Evolutionary conservation across 2,329 filamentous ascomycete genomes (phyloP), one percentile per base, ranked within the genome.

Genomic region (Venturia oleaginea): DNA sequence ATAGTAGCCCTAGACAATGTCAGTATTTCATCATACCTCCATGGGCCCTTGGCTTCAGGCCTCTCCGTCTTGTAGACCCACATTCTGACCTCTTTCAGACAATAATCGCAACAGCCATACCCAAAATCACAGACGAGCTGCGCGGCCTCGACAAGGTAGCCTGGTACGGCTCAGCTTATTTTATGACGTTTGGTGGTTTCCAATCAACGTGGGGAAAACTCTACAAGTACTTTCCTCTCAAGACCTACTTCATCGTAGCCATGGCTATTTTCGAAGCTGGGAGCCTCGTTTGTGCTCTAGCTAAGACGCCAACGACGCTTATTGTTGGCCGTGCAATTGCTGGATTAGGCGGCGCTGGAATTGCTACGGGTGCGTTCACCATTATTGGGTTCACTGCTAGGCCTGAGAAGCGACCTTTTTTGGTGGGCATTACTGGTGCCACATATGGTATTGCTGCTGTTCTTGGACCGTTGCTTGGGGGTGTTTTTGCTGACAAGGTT

Each of bases 181-280:
- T n/a, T n/a, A n/a, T n/a, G n/a, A n/a, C n/a, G n/a, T n/a, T n/a
- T n/a, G n/a, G n/a, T n/a, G n/a, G n/a, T n/a, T n/a, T n/a, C n/a
- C n/a, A n/a, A n/a, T n/a, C n/a, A n/a, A n/a, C n/a, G n/a, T n/a
- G n/a, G n/a, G 81, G 81, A 3, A 78, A 79, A 65, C 67, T 76
- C 2, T 82, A 78, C 70, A 80, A 76, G 59, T 80, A 75, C 67
- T 79, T 78, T 65, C 67, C 71, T 1, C 68, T 76, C 2, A 77
- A 77, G 67, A 68, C 64, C 11, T 67, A 68, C 37, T 77, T 76
- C 66, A 63, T 76, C 11, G 43, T 66, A 6, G 42, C 67, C 24
- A 73, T 75, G 34, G 65, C 70, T 60, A 54, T 83, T 64, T 85
- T 85, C 67, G 81, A 84, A 68, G 27, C 84, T 10, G 83, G 83